Conservation (phyloP, 306 rosid genomes). For the Citrullus colocynthis region DNA sequence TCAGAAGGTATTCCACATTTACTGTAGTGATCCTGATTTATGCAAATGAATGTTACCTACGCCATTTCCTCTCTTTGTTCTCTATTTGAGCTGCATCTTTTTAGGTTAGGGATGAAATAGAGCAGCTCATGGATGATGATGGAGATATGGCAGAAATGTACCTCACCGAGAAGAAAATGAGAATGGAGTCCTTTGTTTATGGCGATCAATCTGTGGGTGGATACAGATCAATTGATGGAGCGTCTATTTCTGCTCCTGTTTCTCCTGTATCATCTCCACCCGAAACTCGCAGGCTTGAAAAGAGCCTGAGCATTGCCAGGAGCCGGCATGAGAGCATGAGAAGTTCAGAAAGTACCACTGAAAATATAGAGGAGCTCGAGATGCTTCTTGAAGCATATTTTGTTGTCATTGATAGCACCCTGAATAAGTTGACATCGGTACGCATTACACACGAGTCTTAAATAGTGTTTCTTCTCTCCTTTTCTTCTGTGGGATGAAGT, state of each 20-base stretch:
- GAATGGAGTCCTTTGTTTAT: conserved; percentile 67
- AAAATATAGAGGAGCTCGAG: conserved; percentile 96
- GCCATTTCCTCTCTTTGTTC: not conserved
- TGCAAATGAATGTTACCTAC: conserved; percentile 3
- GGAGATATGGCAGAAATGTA: conserved; percentile 99
- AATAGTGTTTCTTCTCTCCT: conserved; percentile 1
- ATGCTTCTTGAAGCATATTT: conserved; percentile 98
- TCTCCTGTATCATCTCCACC: conserved; percentile 97
- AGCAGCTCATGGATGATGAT: conserved; percentile 99
- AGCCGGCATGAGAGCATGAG: conserved; percentile 89
- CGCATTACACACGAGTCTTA: not conserved
- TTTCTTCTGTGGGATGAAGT: not conserved
- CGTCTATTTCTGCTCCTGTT: conserved; percentile 90
- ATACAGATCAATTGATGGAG: conserved; percentile 59
- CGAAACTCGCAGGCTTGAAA: conserved; percentile 71
- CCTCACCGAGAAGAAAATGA: conserved; percentile 85
- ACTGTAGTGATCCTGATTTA: conserved; percentile 13
- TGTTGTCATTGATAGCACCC: conserved; percentile 94
- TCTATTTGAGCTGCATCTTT: conserved; percentile 17
- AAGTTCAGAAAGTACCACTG: conserved; percentile 71
- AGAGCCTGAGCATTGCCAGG: conserved; percentile 81
- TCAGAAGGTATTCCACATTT: conserved; percentile 59
- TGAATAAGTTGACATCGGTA: conserved; percentile 93
- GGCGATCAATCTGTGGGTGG: conserved; percentile 80
- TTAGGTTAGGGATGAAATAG: conserved; percentile 98